Base-by-base conservation (phyloP, 495 filamentous ascomycete species). In the Parachaetomium inaequale region DNA sequence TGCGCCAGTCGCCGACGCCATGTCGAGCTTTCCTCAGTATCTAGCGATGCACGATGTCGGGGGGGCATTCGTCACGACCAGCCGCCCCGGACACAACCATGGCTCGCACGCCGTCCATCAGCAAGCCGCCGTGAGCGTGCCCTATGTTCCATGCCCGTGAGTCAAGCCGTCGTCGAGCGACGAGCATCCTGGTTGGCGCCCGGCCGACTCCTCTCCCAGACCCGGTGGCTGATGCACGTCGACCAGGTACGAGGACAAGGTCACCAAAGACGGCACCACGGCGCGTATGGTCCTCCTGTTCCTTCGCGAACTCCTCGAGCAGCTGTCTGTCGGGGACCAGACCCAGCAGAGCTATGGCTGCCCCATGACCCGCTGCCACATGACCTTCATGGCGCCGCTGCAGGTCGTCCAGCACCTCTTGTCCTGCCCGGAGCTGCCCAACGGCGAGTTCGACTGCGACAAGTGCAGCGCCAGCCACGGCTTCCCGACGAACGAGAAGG, bases 401-500 rank as follows among this genome's bases (percentile, higher is more conserved):
- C 65, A 59, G 40, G 69, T 75, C 52, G 50, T 75, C 46, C 71
- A 73, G 31, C 72, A 75, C 31, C 66, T 73, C 46, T 29, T 73
- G 43, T 66, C 65, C 23, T 75, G 72, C 34, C 68, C 68, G 2
- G 72, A 72, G 58, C 55, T 75, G 17, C 55, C 63, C 10, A 68
- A 49, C 40, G 69, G 71, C 62, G 61, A 65, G 54, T 75, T 75
- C 31, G 62, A 69, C 58, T 75, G 72, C 64, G 70, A 73, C 62
- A 70, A 70, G 50, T 75, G 72, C 53, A 66, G 54, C 55, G 55
- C 59, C 60, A 70, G 61, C 53, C 72, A 75, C 51, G 46, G 63
- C 52, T 70, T 75, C 38, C 72, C 72, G 29, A 72, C 72, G 45
- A 66, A 66, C 67, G 72, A 75, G 60, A 74, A 75, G 61, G 72